A percentile compares a stretch with the other conserved stretches of the same genome.
These are phyloP conservation scores for Pleurotus giganteus DNA, from an alignment of 768 basidiomycete genomes.

Conservation along the genomic window DNA sequence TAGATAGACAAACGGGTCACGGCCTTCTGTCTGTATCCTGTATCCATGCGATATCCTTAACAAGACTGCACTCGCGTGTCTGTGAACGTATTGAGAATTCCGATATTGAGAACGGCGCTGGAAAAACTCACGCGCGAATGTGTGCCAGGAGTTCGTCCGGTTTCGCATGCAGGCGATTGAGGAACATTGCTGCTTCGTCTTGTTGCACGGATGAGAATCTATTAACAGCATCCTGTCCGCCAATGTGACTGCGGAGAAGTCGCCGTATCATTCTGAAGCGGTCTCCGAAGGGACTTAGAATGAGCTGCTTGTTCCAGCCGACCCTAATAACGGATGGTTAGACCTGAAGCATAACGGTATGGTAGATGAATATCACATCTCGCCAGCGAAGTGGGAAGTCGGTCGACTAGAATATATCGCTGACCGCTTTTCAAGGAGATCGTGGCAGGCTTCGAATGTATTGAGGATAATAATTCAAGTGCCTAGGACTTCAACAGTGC, in stretches of 20 bases:
- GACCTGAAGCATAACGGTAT: no score
- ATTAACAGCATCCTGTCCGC: conserved; percentile 32
- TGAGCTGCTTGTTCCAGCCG: conserved; percentile 25
- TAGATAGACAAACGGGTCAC: conserved; percentile 37
- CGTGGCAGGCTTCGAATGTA: conserved; percentile 22
- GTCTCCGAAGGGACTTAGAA: conserved; percentile 30
- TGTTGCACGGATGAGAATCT: conserved; percentile 35
- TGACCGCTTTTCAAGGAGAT: conserved; percentile 36
- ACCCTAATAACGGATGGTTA: no score
- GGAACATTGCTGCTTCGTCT: conserved; percentile 40
- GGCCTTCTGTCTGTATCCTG: conserved; percentile 31
- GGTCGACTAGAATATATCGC: conserved; percentile 31
- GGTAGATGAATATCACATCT: no score
- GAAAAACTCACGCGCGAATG: conserved; percentile 34
- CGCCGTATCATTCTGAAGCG: conserved; percentile 41
- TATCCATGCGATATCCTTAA: conserved; percentile 43
- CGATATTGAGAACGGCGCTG: no score
- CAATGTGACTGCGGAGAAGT: conserved; percentile 38
- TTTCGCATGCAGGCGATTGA: conserved; percentile 35
- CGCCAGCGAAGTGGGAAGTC: conserved; percentile 32
- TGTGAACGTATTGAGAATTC: no score
- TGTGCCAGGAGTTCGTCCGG: conserved; percentile 35
- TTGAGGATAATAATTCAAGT: conserved; percentile 25
- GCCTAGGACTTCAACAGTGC: conserved; percentile 26
- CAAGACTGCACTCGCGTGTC: conserved; percentile 39